A percentile compares a stretch with the other conserved stretches of the same genome.
These are phyloP conservation scores for Wickerhamiella dianesei DNA, from an alignment of 805 yeast genomes.

Conservation along the genomic window DNA sequence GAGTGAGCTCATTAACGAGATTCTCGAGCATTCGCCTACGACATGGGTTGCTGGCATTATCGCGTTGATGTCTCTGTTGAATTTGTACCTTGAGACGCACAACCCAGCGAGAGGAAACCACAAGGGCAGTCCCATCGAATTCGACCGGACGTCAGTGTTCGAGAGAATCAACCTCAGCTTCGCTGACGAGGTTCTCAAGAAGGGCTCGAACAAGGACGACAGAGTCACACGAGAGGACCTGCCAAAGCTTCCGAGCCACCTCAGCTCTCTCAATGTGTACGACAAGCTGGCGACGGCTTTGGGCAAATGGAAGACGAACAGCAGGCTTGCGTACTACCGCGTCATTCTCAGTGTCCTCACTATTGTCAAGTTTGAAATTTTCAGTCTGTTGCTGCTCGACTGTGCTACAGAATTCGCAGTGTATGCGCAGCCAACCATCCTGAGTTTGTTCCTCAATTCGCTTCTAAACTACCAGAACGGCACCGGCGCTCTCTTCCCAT, in stretches of 20 bases:
- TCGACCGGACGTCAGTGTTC: slow-evolving; percentile 15
- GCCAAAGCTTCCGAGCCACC: slow-evolving; percentile 16
- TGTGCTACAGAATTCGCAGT: slow-evolving; percentile 6
- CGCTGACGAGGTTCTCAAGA: slow-evolving; percentile 9
- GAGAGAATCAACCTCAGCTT: slow-evolving; percentile 14
- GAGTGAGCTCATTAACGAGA: slow-evolving; percentile 12
- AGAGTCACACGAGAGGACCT: slow-evolving; percentile 13
- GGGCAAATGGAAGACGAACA: neutral
- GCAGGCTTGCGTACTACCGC: slow-evolving; percentile 7
- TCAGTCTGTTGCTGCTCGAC: slow-evolving; percentile 9
- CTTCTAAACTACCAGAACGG: slow-evolving; percentile 10
- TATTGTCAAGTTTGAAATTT: slow-evolving; percentile 3
- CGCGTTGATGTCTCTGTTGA: slow-evolving; percentile 3
- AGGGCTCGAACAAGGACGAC: slow-evolving; percentile 7
- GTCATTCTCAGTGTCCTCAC: slow-evolving; percentile 9
- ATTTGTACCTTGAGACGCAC: slow-evolving; percentile 8
- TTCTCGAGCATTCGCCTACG: slow-evolving; percentile 1
- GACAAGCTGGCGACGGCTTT: slow-evolving; percentile 8
- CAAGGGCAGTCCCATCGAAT: slow-evolving; percentile 2
- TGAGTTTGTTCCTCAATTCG: slow-evolving; percentile 14
- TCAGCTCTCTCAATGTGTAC: slow-evolving; percentile 12
- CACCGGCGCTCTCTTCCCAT: slow-evolving; percentile 10
- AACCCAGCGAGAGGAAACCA: slow-evolving; percentile 5
- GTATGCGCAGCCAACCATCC: slow-evolving; percentile 12
- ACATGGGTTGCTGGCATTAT: neutral